Evolutionary conservation across 345 rosid genomes (phyloP), one percentile per base, ranked within the genome.

Genomic region (Boechera stricta): DNA sequence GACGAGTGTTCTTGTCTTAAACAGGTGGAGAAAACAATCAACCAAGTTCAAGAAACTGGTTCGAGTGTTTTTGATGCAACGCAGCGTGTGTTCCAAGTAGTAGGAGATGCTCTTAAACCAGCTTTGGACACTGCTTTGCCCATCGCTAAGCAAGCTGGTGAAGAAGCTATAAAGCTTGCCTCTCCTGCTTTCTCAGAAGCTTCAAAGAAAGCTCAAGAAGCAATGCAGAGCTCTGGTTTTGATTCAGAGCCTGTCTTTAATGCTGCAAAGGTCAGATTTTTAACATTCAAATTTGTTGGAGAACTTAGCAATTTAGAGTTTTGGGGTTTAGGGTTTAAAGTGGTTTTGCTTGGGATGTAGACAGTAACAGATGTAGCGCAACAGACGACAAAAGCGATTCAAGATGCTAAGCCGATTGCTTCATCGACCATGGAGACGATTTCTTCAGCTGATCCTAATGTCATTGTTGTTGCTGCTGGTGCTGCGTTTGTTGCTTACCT

Each of bases 161-260:
- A 91, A 62, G 79, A 91, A 72, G 97, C 90, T 1, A n/a, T 94
- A 47, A 89, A 89, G 81, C 66, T 83, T 55, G 97, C 98, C 33
- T 90, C 98, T 81, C 98, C 97, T 12, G 92, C 84, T 4, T 72
- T 91, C 73, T 90, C 97, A 1, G 98, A 90, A 82, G 95, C 87
- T 51, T 81, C 97, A 1, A 94, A 83, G 89, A 90, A 88, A 82
- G 97, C 95, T 32, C 91, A 88, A 79, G 97, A 94, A 76, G 97
- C 92, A 51, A 82, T 94, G 85, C 90, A 92, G 76, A 83, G 87
- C 84, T 64, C 92, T 47, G 98, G 97, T 72, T 26, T 94, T 79
- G 93, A 94, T 72, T 55, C 93, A 7, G 83, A 91, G 67, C 88
- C 97, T 9, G 94, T 91, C 72, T 45, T 76, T 45, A 74, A 52